Evolutionary conservation across 2,329 filamentous ascomycete genomes (phyloP), one percentile per base, ranked within the genome.

Genomic region (Neopestalotiopsis rosae): DNA sequence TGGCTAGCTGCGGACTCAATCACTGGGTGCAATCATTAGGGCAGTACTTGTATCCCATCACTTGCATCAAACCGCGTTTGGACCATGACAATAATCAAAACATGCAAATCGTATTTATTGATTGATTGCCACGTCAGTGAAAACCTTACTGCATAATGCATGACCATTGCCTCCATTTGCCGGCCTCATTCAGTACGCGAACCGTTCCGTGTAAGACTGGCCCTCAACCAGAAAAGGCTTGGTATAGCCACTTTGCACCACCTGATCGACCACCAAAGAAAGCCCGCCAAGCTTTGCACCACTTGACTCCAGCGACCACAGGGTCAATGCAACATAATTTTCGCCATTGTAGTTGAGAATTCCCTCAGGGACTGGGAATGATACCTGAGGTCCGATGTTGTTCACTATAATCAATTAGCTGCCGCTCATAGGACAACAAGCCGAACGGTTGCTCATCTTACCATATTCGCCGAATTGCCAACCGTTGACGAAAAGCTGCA

Each of bases 311-410:
- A 91, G 81, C 0, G 89, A 88, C 92, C 92, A 95, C n/a, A 95
- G 76, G 32, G 86, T 89, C 4, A 95, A 73, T 0, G 87, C 91
- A 7, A 95, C 74, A 78, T 88, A 92, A 73, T 95, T 95, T 40
- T 83, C 85, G 0, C 92, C 92, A 5, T 84, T 83, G 77, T 94
- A 92, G 75, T 95, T 87, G 63, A 94, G 81, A 28, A 95, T 84
- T 24, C 92, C 91, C 80, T 94, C 88, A 0, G 92, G 92, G 0
- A 95, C 91, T 1, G 91, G 91, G 76, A 90, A 95, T 1, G 79
- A 83, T 0, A 85, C 88, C 80, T 95, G 92, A 1, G 93, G 93
- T 0, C 93, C 93, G n/a, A 94, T 84, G 71, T 94, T 91, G 74
- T 89, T 89, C 10, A 89, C 79, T 52, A 3, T n/a, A 3, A 52